Base-by-base conservation (phyloP, 192 early-diverging fungal genomes). In the Lobosporangium transversale region DNA sequence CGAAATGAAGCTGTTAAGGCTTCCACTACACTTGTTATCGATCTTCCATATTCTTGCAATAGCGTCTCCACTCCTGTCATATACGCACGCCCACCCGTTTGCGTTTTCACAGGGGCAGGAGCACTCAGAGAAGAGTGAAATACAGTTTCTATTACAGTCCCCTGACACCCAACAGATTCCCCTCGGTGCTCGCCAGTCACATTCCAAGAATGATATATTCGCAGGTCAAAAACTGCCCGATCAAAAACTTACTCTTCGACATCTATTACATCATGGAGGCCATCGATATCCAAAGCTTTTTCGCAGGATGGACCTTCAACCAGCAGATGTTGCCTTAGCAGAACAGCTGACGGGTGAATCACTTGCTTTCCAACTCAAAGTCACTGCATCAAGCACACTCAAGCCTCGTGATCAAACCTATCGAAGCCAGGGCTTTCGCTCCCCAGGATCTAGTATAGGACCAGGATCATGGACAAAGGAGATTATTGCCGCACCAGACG, bases 401-500 rank as follows among this genome's bases (percentile, higher is more conserved):
- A 61, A 66, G 29, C 68, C 73, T 58, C 30, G 24, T 31, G 62
- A 64, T 53, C 40, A 66, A 30, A 37, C 80, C 2, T 65, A 47
- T 36, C 20, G 58, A 18, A 60, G 55, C 37, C 62, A 76, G 53
- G 81, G 71, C 21, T 79, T 68, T 40, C 45, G 66, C 12, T 48
- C 59, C 20, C 21, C 36, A 31, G 64, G 76, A 12, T 48, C 58
- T 14, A 68, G 62, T 6, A 59, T 71, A 30, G 60, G 49, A 32
- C 75, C 56, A 9, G 55, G 62, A 37, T 66, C 69, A 14, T 81
- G 73, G 73, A 64, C 62, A 12, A 35, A 26, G 21, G 26, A 58
- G 45, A 20, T 35, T 4, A 53, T 62, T 45, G 17, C 66, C 4
- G 64, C 91, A 11, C 96, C 96, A 12, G 87, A 95, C 79, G 74